Base-by-base conservation (phyloP, 768 basidiomycete genomes). In the Amanita muscaria region DNA sequence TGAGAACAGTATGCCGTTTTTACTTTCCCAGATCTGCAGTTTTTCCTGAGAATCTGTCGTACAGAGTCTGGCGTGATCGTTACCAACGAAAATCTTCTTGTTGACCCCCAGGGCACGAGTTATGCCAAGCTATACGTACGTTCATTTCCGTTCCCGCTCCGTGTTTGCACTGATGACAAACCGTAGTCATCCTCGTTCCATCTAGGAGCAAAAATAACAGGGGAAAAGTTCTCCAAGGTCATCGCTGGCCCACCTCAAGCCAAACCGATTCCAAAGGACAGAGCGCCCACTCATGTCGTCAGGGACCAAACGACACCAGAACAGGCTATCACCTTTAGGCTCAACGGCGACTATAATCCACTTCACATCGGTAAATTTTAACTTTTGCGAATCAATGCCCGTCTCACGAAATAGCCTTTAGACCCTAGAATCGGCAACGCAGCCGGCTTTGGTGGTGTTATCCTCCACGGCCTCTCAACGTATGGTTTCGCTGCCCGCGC, bases 401-500 rank as follows among this genome's bases (percentile, higher is more conserved):
- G n/a, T n/a, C n/a, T n/a, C n/a, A n/a, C n/a, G n/a, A n/a, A n/a
- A n/a, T n/a, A n/a, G n/a, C n/a, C n/a, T n/a, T n/a, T n/a, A 84
- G 88, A 91, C 65, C 86, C 88, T 1, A 59, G 55, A 11, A 77
- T 87, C 30, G 89, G 88, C n/a, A 59, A 77, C 51, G 69, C 67
- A 6, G 70, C 79, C 14, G 87, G 88, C 9, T 91, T 93, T 54
- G 86, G 86, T 2, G 89, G 82, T 38, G 78, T 83, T 29, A 90
- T 93, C 54, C 72, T 92, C 2, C 89, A 93, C 56, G 89, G 89
- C 22, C 70, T 92, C 19, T 80, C 83, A 15, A 77, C 83, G 0
- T 91, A 76, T 57, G 89, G 89, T 8, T 89, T 89, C 57, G 83
- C 72, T 6, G 90, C 86, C 3, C 79, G 88, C 33, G 85, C 78